Evolutionary conservation across 139 green algal species (phyloP).

Genomic region (Coelastrella sp.): DNA sequence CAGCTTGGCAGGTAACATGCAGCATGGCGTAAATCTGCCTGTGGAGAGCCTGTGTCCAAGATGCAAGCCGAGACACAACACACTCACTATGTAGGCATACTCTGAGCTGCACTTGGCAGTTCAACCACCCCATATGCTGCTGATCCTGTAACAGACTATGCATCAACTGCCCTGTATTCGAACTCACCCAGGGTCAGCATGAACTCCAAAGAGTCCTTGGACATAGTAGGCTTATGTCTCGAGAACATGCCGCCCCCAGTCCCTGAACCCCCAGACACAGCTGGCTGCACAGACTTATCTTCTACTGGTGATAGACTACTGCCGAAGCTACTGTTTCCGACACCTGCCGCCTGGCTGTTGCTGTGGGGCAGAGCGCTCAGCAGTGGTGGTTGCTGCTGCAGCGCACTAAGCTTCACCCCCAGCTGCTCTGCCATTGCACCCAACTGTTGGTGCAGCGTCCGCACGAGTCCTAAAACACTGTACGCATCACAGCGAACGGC

Average conservation of each 20-base stretch:
- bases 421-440: background rate
- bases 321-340: background rate
- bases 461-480: conserved; percentile 47
- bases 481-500: conserved; percentile 57
- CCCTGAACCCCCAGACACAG: background rate
- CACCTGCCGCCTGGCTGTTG: conserved; percentile 15
- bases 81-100: too few species aligned
- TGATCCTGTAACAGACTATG: too few species aligned
- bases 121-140: too few species aligned
- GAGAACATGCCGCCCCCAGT: background rate
- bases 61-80: too few species aligned
- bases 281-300: background rate
- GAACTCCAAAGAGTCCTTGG: conserved; percentile 34
- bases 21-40: too few species aligned
- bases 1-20: too few species aligned
- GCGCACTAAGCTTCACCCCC: background rate
- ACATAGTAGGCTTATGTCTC: conserved; percentile 17
- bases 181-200: conserved; percentile 26
- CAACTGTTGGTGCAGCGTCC: conserved; percentile 61
- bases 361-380: background rate
- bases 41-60: too few species aligned
- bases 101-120: too few species aligned
- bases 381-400: background rate
- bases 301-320: background rate
- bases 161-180: background rate